Evolutionary conservation across 2,329 filamentous ascomycete species (phyloP), one percentile per base, ranked within the genome.

Genomic region (Calycina herbarum): DNA sequence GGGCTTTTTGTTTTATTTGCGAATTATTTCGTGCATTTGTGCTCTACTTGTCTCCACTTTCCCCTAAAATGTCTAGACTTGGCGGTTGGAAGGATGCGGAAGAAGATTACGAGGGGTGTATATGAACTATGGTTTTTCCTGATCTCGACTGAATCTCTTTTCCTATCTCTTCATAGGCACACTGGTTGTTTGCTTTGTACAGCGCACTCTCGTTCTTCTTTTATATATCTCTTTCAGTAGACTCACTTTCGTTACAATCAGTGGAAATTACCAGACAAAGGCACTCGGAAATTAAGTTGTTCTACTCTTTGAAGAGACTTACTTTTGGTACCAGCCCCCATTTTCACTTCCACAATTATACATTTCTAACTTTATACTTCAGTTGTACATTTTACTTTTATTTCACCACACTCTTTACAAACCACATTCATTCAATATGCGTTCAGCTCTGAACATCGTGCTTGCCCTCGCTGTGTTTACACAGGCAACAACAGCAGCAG

Each of bases 401-500:
- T 35, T 61, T 48, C 40, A 51, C 4, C 29, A 56, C 35, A 57
- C 42, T 31, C 45, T 33, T 40, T 45, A 27, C 40, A 56, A 24
- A 27, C 29, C n/a, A 29, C 15, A 56, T 35, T 59, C 31, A 15
- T 48, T 24, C 56, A 64, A 42, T 38, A 64, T 64, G 62, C 62
- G 62, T 45, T 56, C 24, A 27, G 38, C 24, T 57, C 33, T 54
- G 1, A 64, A 42, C 57, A 29, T 48, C 45, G 42, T 38, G 7
- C 31, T 60, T 38, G 62, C 57, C 3, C 42, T 64, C 6, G 62
- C 57, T 11, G 51, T 40, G 10, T 42, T 59, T 42, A 24, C 27
- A n/a, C 51, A 64, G 17, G 15, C 57, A 42, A 60, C 40, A 27
- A 60, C 62, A 5, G 62, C 57, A 3, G 62, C 40, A 59, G 62